Conservation (phyloP, 164 flowering plant species). For the Sedum album region DNA sequence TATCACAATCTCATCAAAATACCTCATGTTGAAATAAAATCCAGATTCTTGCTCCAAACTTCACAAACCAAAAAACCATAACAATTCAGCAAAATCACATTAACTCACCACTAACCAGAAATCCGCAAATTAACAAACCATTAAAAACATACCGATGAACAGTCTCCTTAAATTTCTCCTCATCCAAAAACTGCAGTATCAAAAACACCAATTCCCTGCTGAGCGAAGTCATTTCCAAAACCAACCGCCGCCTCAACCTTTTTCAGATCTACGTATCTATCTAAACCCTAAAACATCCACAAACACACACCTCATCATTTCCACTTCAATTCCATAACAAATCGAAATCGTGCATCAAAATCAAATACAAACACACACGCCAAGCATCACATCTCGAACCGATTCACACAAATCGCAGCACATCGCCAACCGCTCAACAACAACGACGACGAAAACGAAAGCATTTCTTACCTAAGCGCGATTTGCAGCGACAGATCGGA, state of each 20-base stretch:
- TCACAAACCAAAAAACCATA: slow-evolving; percentile 7
- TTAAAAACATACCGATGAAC: slow-evolving; percentile 51
- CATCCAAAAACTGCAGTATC: slow-evolving; percentile 74
- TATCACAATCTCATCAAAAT: slow-evolving; percentile 58
- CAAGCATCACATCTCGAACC: background rate
- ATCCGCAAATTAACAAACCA: background rate
- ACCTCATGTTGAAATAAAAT: slow-evolving; percentile 64
- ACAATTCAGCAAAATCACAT: background rate
- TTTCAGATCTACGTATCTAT: background rate
- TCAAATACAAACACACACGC: background rate
- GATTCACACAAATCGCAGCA: background rate
- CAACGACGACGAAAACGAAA: background rate
- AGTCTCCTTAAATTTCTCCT: slow-evolving; percentile 75
- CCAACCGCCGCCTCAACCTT: background rate
- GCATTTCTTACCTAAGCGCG: background rate
- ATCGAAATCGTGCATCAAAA: background rate
- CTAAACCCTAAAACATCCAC: background rate
- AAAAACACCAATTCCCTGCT: slow-evolving; percentile 76
- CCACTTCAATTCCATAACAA: background rate
- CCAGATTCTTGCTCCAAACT: slow-evolving; percentile 80
- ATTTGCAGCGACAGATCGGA: background rate
- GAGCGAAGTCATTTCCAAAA: slow-evolving; percentile 47
- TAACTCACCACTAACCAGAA: background rate
- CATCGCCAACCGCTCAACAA: background rate
- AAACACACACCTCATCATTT: background rate